Evolutionary conservation across 306 rosid species (phyloP), one percentile per base, ranked within the genome.

Genomic region (Citrullus amarus): DNA sequence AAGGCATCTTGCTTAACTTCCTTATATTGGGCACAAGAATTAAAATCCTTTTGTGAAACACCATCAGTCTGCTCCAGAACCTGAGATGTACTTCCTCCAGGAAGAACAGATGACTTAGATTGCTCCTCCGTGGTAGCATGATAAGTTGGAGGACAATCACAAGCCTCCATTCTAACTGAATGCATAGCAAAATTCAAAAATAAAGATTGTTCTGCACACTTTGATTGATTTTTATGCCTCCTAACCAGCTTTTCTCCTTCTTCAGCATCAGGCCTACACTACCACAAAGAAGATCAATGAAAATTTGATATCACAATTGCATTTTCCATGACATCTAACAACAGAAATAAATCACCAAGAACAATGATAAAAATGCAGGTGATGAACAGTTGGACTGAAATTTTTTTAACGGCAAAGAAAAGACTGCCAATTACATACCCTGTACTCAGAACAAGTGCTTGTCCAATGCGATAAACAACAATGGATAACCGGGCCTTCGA

Each of bases 101-200:
- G 90, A 84, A 89, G 91, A 79, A 90, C 97, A 32, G 92, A 89
- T 76, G 89, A 87, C 79, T 80, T 86, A 73, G 93, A 85, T 69
- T 87, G 88, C 79, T 86, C 89, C 78, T 82, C 83, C 69, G 96
- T 76, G 62, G 93, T 77, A 48, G 81, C 87, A 65, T 85, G 85
- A 85, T 90, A 89, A 79, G 86, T 86, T 78, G 97, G 96, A 56
- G 98, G 97, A 82, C 98, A 94, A 88, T 94, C 98, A 84, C 98
- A 94, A 83, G 98, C 98, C 86, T 94, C 97, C 97, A 92, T 88
- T 87, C 98, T 85, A 65, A 92, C 95, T 6, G 98, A 94, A 81
- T 94, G 98, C 98, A 90, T 92, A n/a, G 98, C 98, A 78, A 94
- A 94, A 80, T 94, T 94, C 80, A 92, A 84, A 85, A 94, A 90